Evolutionary conservation across 257 asterid genomes (phyloP).

Genomic region (Lithospermum erythrorhizon): DNA sequence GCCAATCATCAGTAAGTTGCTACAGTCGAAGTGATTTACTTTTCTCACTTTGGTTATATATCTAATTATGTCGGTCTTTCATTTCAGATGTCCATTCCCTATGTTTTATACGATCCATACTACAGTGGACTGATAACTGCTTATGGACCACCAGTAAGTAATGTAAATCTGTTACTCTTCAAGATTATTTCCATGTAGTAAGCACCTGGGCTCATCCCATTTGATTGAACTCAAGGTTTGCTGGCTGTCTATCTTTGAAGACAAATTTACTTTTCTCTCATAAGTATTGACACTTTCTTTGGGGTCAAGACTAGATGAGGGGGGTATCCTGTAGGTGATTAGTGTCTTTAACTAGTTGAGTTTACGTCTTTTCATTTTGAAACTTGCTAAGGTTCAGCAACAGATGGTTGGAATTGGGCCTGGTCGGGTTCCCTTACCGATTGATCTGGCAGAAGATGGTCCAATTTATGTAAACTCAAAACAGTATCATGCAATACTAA

Average conservation of each 20-base stretch:
- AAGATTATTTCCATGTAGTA: neutral
- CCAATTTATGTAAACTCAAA: constrained; percentile 90
- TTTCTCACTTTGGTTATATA: neutral
- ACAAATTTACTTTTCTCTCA: too few relatives aligned
- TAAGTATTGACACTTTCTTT: too few relatives aligned
- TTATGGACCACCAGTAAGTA: constrained; percentile 71
- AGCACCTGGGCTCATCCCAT: neutral
- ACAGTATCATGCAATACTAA: constrained; percentile 79
- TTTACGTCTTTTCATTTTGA: neutral
- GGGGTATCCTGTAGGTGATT: neutral
- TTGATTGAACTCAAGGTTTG: neutral
- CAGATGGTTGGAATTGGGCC: constrained; percentile 46
- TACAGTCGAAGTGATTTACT: neutral
- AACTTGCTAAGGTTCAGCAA: constrained; percentile 40
- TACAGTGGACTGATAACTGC: constrained; percentile 44
- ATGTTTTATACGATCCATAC: constrained; percentile 63
- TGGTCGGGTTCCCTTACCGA: constrained; percentile 72
- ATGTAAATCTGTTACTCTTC: neutral
- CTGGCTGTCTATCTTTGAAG: too few relatives aligned
- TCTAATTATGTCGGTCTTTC: constrained; percentile 6
- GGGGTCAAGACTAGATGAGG: neutral
- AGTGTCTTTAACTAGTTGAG: neutral
- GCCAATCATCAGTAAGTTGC: constrained; percentile 55
- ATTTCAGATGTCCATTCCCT: constrained; percentile 40
- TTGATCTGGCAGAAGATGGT: constrained; percentile 75